A percentile compares a stretch with the other conserved stretches of the same genome.
Conservation (phyloP, 2,329 filamentous ascomycete genomes). For the Alternaria sp. region DNA sequence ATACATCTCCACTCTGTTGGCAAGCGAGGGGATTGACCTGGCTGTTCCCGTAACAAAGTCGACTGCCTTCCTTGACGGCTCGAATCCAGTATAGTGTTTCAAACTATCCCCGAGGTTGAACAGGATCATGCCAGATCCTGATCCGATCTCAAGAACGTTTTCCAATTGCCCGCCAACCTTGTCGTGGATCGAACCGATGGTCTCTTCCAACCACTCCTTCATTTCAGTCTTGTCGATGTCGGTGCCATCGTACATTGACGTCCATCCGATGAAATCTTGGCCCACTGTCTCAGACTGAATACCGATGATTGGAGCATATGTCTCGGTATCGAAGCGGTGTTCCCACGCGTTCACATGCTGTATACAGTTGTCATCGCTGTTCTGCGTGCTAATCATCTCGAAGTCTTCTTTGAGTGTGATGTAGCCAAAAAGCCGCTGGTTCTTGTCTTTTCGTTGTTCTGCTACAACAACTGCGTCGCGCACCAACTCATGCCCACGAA, state of each 20-base stretch:
- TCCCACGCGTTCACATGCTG: conserved; percentile 11
- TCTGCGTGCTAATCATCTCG: too few species aligned
- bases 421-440: too few species aligned
- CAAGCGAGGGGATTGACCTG: conserved; percentile 7
- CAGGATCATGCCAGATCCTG: conserved; percentile 19
- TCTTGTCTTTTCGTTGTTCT: too few species aligned
- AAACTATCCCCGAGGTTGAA: conserved; percentile 14
- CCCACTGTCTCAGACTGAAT: conserved; percentile 7
- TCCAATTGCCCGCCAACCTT: neutral
- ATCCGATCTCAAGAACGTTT: conserved; percentile 16
- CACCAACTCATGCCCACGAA: conserved; percentile 3
- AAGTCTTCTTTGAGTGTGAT: neutral
- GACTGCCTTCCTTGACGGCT: neutral
- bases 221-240: conserved; percentile 17
- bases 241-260: conserved; percentile 18
- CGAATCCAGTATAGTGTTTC: neutral
- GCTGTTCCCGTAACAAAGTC: neutral
- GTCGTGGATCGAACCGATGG: conserved; percentile 9
- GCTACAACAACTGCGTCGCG: neutral
- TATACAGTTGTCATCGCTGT: neutral
- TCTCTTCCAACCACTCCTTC: conserved; percentile 22
- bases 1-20: conserved; percentile 3
- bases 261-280: conserved; percentile 18
- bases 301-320: neutral
- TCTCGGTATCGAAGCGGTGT: conserved; percentile 9